Percentiles rank a stretch among this genome's conserved stretches.
phyloP scores from a whole-genome alignment of 1,284 basidiomycete genomes.

The Neolentinus lepideus region DNA sequence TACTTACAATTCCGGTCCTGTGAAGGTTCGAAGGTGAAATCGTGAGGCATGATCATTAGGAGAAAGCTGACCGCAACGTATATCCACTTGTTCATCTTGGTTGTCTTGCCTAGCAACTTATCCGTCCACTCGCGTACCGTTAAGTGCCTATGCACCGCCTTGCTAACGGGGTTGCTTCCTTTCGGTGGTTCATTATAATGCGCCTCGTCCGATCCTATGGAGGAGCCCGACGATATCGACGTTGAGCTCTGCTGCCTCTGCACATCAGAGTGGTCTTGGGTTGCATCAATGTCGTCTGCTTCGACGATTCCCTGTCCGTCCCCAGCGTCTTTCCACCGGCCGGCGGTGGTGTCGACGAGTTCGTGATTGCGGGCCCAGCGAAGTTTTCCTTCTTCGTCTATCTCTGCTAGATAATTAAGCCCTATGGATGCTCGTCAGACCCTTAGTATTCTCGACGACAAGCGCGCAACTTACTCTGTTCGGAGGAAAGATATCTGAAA shows the following conservation, averaged over 20 bases:
- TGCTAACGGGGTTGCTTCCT: slow-evolving; percentile 30
- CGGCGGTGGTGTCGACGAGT: slow-evolving; percentile 54
- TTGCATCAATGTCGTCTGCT: slow-evolving; percentile 22
- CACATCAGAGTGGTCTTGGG: slow-evolving; percentile 3
- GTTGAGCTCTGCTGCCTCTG: slow-evolving; percentile 20
- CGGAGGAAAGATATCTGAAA: slow-evolving; percentile 1
- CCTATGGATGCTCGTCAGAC: slow-evolving; percentile 21
- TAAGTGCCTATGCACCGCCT: slow-evolving; percentile 35
- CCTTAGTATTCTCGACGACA: background rate
- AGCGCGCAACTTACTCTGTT: background rate
- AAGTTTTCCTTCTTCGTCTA: slow-evolving; percentile 57
- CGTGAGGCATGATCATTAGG: no score
- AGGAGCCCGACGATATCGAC: slow-evolving; percentile 11
- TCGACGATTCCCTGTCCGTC: slow-evolving; percentile 51
- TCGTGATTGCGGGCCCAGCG: slow-evolving; percentile 66
- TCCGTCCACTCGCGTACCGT: slow-evolving; percentile 58
- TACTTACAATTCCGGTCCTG: slow-evolving; percentile 43
- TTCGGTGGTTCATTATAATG: slow-evolving; percentile 39
- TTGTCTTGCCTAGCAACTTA: slow-evolving; percentile 51
- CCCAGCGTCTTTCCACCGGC: slow-evolving; percentile 59
- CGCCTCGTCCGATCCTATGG: slow-evolving; percentile 23
- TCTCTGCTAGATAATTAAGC: slow-evolving; percentile 63
- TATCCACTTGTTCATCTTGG: slow-evolving; percentile 62
- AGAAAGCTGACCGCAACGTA: slow-evolving; percentile 63
- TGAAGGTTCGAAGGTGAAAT: background rate